A percentile compares a stretch with the other conserved stretches of the same genome.
phyloP scores from a whole-genome alignment of 768 basidiomycete species.

The Naganishia onofrii region DNA sequence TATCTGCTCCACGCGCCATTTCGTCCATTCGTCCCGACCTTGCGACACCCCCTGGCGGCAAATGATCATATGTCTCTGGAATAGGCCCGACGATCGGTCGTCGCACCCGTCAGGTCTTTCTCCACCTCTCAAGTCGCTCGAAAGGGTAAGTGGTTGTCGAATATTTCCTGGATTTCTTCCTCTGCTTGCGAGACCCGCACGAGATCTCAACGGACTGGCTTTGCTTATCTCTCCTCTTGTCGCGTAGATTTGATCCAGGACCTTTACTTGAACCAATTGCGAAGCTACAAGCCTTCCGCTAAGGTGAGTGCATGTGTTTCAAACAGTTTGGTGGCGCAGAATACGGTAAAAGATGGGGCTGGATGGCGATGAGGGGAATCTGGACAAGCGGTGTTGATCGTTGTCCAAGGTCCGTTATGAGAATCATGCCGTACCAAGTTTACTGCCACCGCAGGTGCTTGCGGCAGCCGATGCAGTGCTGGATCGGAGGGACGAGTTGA shows the following conservation, averaged over 20 bases:
- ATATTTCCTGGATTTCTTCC: neutral
- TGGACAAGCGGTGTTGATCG: too few species aligned
- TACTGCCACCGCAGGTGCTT: too few species aligned
- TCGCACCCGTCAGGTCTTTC: constrained; percentile 48
- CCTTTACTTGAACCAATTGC: constrained; percentile 83
- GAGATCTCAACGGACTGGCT: neutral
- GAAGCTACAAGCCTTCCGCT: constrained; percentile 76
- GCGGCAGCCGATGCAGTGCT: too few species aligned
- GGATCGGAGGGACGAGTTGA: too few species aligned
- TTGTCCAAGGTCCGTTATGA: too few species aligned
- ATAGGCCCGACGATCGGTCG: constrained; percentile 24
- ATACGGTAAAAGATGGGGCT: neutral
- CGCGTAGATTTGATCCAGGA: constrained; percentile 82
- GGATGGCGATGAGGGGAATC: neutral
- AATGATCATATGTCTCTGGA: too few species aligned
- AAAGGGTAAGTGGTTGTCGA: constrained; percentile 40
- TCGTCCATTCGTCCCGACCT: neutral
- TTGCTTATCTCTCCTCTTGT: neutral
- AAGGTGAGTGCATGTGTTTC: constrained; percentile 58
- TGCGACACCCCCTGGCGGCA: too few species aligned
- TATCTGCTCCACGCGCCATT: neutral
- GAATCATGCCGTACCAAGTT: too few species aligned
- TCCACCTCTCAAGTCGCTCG: constrained; percentile 48
- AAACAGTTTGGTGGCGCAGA: neutral
- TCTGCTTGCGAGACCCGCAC: neutral